These are phyloP conservation scores for Gaertneriomyces sp. DNA, from an alignment of 192 early-diverging fungal species.

Conservation along the genomic window DNA sequence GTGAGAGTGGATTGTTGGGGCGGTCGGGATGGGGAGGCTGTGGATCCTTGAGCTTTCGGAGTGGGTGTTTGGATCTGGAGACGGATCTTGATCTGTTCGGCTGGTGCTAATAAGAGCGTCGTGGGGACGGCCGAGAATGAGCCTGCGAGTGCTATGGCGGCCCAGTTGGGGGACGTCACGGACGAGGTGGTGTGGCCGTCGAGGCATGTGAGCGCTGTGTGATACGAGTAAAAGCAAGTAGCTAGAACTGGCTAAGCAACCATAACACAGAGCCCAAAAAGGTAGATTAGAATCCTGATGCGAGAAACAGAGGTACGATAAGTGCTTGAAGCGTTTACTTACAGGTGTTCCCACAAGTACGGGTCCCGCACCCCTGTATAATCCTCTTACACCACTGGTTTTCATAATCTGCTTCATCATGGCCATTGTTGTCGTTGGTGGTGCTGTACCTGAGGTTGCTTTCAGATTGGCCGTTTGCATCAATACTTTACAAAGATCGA, in stretches of 20 bases:
- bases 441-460: constrained; percentile 54
- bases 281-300: background rate
- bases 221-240: constrained; percentile 25
- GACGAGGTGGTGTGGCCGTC: background rate
- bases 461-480: constrained; percentile 76
- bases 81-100: constrained; percentile 90
- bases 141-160: constrained; percentile 62
- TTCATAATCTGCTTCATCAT: constrained; percentile 73
- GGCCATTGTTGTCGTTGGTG: constrained; percentile 48
- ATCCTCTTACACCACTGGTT: constrained; percentile 77
- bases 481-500: constrained; percentile 89
- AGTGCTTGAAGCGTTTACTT: constrained; percentile 18
- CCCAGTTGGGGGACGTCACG: background rate
- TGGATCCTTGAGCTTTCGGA: constrained; percentile 14
- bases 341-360: constrained; percentile 83
- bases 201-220: background rate
- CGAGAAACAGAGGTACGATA: background rate
- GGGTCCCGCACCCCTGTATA: constrained; percentile 91
- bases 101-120: constrained; percentile 85
- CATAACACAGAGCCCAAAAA: background rate
- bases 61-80: constrained; percentile 65
- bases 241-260: constrained; percentile 22
- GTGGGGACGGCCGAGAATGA: constrained; percentile 90
- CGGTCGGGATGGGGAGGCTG: no score
- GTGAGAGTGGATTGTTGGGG: constrained; percentile 71